phyloP scores from a whole-genome alignment of 2,329 filamentous ascomycete species.

The Lizonia empirigonia region DNA sequence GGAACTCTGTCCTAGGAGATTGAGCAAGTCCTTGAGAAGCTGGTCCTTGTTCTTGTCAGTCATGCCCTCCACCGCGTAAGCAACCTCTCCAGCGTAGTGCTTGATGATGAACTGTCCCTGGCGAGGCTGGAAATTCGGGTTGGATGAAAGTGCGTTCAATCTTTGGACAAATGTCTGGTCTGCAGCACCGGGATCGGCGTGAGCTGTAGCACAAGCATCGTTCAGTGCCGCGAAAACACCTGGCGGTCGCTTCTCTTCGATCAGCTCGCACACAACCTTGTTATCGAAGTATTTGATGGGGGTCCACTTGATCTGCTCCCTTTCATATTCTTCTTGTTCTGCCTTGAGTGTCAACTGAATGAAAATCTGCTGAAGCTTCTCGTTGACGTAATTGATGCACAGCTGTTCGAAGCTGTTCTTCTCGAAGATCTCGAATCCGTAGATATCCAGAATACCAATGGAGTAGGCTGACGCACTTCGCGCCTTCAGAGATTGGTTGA shows the following conservation, averaged over 20 bases:
- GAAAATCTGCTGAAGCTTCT: conserved; percentile 98
- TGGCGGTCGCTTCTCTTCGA: conserved; percentile 87
- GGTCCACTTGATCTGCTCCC: conserved; percentile 97
- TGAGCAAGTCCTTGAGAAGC: conserved; percentile 89
- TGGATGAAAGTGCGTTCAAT: conserved; percentile 83
- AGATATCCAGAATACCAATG: conserved; percentile 97
- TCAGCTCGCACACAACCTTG: conserved; percentile 96
- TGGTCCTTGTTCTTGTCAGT: conserved; percentile 99
- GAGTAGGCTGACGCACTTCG: conserved; percentile 77
- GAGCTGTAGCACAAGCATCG: conserved; percentile 97
- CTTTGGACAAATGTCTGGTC: conserved; percentile 95
- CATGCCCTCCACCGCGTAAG: conserved; percentile 93
- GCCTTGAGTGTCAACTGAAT: conserved; percentile 96
- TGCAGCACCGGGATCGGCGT: conserved; percentile 91
- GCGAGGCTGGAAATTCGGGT: conserved; percentile 86
- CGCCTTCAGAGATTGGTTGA: conserved; percentile 86
- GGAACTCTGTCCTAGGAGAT: conserved; percentile 79
- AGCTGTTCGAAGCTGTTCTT: conserved; percentile 98
- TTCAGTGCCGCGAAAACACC: conserved; percentile 96
- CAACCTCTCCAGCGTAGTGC: conserved; percentile 97
- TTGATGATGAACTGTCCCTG: conserved; percentile 98
- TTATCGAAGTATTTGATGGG: conserved; percentile 99
- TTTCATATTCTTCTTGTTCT: conserved; percentile 95
- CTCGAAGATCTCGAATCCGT: conserved; percentile 98
- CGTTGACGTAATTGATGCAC: conserved; percentile 99